phyloP scores from a whole-genome alignment of 2,329 filamentous ascomycete species.

The Trichophaea hybrida region DNA sequence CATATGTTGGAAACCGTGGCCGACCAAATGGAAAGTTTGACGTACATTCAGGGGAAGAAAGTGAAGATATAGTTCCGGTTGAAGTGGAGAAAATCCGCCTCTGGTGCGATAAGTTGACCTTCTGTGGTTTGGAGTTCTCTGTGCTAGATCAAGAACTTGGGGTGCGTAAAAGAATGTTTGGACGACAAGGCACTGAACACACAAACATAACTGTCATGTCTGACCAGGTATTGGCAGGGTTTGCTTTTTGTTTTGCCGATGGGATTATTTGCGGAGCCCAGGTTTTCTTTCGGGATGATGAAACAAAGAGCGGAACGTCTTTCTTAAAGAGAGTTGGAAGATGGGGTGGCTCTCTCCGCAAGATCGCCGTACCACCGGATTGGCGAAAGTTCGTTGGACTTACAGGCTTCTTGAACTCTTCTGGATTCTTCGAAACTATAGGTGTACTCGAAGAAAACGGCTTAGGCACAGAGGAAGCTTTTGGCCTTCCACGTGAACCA shows the following conservation, averaged over 20 bases:
- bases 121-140: constrained; percentile 18
- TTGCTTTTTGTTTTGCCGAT: constrained; percentile 20
- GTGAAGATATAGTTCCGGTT: constrained; percentile 1
- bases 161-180: not conserved
- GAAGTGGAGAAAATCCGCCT: constrained; percentile 10
- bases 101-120: constrained; percentile 13
- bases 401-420: constrained; percentile 24
- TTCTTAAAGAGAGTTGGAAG: constrained; percentile 16
- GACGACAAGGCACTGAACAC: not conserved
- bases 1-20: constrained; percentile 16
- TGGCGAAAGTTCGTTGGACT: constrained; percentile 23
- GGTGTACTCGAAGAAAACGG: constrained; percentile 22
- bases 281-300: not conserved
- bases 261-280: constrained; percentile 22
- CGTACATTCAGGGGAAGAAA: not conserved
- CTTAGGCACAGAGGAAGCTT: constrained; percentile 3
- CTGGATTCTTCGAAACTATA: constrained; percentile 25
- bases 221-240: constrained; percentile 14
- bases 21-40: not conserved
- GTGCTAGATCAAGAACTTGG: not conserved
- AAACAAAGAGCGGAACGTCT: not conserved
- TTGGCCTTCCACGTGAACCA: constrained; percentile 2
- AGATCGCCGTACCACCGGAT: constrained; percentile 12
- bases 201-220: not conserved
- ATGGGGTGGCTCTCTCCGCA: constrained; percentile 20